A percentile compares a stretch with the other conserved stretches of the same genome.
Evolutionary conservation across 768 basidiomycete species (phyloP).

Genomic region (Tricholoma matsutake): DNA sequence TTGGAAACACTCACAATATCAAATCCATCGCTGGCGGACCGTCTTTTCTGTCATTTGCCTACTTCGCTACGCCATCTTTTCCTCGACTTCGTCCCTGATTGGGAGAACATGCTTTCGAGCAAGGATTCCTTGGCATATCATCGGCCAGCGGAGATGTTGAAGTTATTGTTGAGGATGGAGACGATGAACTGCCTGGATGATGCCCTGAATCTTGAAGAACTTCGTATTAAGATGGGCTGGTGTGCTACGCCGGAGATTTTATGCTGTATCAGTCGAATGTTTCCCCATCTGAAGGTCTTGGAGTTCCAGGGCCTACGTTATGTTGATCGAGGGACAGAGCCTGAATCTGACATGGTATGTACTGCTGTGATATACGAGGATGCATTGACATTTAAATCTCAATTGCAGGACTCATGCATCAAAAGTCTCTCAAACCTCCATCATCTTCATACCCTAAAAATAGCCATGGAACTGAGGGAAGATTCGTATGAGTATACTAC

Average conservation of each 20-base stretch:
- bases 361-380: background rate
- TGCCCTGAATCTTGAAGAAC: conserved; percentile 3
- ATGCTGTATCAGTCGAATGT: conserved; percentile 2
- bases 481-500: conserved; percentile 9
- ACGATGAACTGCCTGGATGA: background rate
- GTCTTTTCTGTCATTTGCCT: conserved; percentile 8
- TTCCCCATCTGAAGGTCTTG: conserved; percentile 8
- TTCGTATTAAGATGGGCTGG: conserved; percentile 13
- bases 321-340: conserved; percentile 6
- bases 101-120: conserved; percentile 13
- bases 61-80: conserved; percentile 6
- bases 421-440: conserved; percentile 3
- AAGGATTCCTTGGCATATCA: conserved; percentile 14
- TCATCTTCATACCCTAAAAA: conserved; percentile 6
- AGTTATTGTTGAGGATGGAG: conserved; percentile 3
- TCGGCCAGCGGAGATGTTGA: conserved; percentile 7
- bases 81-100: conserved; percentile 16
- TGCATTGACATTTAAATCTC: background rate
- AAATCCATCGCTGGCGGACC: conserved; percentile 11
- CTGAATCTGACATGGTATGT: conserved; percentile 10
- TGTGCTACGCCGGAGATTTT: conserved; percentile 13
- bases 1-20: conserved; percentile 9
- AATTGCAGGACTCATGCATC: conserved; percentile 8
- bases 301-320: conserved; percentile 14
- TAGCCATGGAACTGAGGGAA: conserved; percentile 13